Base-by-base conservation (phyloP, 129 eudicot species). In the Flaveria robusta region DNA sequence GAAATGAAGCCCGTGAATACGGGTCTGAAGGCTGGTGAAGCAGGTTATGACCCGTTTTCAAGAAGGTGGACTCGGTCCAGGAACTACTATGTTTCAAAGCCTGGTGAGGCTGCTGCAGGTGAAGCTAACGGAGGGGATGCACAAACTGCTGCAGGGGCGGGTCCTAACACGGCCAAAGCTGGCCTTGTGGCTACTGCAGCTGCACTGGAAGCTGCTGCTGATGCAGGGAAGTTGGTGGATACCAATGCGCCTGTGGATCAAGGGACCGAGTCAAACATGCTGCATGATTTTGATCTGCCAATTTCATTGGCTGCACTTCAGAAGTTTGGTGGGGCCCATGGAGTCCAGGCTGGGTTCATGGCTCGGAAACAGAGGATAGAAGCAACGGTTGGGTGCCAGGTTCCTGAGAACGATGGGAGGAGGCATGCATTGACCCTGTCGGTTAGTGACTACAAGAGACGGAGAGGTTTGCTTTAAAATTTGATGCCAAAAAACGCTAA, bases 1-100 rank as follows among this genome's bases (percentile, higher is more conserved):
- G 97, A 82, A 22, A 20, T 87, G 78, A 93, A 87, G 77, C 85
- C 97, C 0, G 81, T 80, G 43, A 83, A 60, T 45, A 24, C 75
- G 4, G 77, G 86, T 69, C 77, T 90, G 62, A 93, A 91, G 74
- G 95, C 94, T 37, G 98, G 98, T 68, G 96, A 93, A 74, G 97
- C 96, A 3, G 98, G 98, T 60, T 93, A 93, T 62, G 98, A 93
- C 80, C 98, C 98, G n/a, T 93, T 93, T 75, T 93, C 98, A 14
- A 90, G 98, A 68, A 85, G 98, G 74, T 93, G 98, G 98, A 93
- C 98, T 1, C 87, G 98, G 79, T 91, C 97, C 0, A 87, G 88
- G 80, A 93, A 93, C 73, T 93, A 93, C 74, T 93, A 93, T 77
- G 86, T 85, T 43, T 69, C 91, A 7, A 87, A 86, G 68, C 72